Percentiles rank a stretch among this genome's conserved stretches.
phyloP scores from a whole-genome alignment of 225 moss, liverwort and hornwort genomes.

The Bryoerythrophyllum caledonicum region DNA sequence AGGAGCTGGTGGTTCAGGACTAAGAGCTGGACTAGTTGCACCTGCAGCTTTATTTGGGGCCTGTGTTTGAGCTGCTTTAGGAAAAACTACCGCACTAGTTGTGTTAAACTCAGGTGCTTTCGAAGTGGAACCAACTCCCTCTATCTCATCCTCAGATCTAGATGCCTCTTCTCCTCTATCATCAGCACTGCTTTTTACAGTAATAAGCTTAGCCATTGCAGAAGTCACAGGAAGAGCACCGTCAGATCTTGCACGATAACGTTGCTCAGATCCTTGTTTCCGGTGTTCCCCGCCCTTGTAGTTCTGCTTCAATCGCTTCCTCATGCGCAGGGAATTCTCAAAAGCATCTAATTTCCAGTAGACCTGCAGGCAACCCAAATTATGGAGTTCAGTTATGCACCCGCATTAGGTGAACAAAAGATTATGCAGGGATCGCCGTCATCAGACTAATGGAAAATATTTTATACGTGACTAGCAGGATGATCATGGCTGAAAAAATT shows the following conservation, averaged over 20 bases:
- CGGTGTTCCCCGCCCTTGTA: slow-evolving; percentile 74
- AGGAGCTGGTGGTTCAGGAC: slow-evolving; percentile 49
- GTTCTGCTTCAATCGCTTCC: slow-evolving; percentile 91
- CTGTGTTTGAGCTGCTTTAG: slow-evolving; percentile 29
- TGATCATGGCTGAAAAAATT: no score
- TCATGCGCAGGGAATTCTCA: slow-evolving; percentile 95
- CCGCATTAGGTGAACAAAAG: no score
- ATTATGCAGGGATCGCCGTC: no score
- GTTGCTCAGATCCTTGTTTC: slow-evolving; percentile 52
- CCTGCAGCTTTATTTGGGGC: slow-evolving; percentile 35
- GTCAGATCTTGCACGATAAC: slow-evolving; percentile 35
- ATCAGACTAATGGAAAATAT: neutral
- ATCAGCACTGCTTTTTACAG: slow-evolving; percentile 56
- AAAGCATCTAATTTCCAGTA: slow-evolving; percentile 86
- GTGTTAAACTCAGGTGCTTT: slow-evolving; percentile 32
- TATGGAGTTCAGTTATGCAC: slow-evolving; percentile 8
- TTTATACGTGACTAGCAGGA: no score
- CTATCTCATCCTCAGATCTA: slow-evolving; percentile 58
- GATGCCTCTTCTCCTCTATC: slow-evolving; percentile 59
- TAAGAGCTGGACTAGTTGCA: slow-evolving; percentile 11
- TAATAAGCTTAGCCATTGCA: slow-evolving; percentile 77
- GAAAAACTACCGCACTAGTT: slow-evolving; percentile 24
- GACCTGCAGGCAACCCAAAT: slow-evolving; percentile 52
- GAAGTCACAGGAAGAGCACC: slow-evolving; percentile 60
- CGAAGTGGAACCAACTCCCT: slow-evolving; percentile 37